Evolutionary conservation across 163 green algal species (phyloP), one percentile per base, ranked within the genome.

Genomic region (Prototheca stagnorum): DNA sequence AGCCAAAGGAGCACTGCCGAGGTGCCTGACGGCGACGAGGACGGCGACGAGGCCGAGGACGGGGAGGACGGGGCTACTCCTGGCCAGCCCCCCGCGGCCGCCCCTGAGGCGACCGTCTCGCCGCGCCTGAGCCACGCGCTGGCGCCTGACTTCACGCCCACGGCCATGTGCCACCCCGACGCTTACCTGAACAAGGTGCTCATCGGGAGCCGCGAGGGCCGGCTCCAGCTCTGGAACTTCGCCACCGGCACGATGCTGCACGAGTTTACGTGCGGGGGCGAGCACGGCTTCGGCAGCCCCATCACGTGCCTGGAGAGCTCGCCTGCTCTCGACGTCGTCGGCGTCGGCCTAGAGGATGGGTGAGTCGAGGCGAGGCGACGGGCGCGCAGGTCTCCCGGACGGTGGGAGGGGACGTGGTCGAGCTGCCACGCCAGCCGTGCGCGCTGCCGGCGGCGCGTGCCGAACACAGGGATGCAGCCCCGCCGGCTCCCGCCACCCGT

Each of bases 161-260:
- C 68, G 17, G 87, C 73, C 56, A 75, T 98, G 64, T 64, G 59
- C 3, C 88, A 98, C 68, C 88, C 88, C 0, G 79, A 92, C 70
- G 94, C 88, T 15, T 98, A 98, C 70, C 54, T 98, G 7, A 94
- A 98, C 71, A 98, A 97, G 71, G 64, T 94, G 22, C 56, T 95
- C 25, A 31, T 94, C 9, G 85, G 77, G 14, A 44, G 47, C 15
- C 33, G 54, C n/a, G 66, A 85, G 16, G 88, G 88, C 11, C 49
- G 50, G 16, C 53, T 94, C 59, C 68, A 83, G 63, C 78, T 97
- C 27, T 83, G 77, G 72, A 97, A 98, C 70, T 84, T 93, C 39
- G 35, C 47, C 21, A 85, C 61, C 17, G 62, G 69, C 5, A 54
- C 49, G 11, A 27, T 67, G 39, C 55, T 98, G 20, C 78, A 84